Base-by-base conservation (phyloP, 441 rosid species). In the Arabidopsis lyrata region DNA sequence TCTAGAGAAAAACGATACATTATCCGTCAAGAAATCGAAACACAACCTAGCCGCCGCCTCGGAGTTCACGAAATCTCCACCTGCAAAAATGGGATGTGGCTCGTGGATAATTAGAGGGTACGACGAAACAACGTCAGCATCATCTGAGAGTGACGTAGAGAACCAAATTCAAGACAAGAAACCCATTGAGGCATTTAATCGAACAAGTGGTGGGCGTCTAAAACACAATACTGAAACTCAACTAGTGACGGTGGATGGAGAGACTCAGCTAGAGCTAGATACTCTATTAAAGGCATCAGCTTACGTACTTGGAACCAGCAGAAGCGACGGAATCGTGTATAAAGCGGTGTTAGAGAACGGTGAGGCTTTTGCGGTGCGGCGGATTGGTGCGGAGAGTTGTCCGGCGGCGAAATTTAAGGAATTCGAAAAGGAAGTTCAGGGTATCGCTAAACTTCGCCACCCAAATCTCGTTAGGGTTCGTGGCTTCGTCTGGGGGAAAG, bases 401-500 rank as follows among this genome's bases (percentile, higher is more conserved):
- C 22, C 50, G 1, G 73, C 73, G 5, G 83, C 73, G 63, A 82
- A 76, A 52, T 59, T 87, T 2, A 90, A 81, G 72, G 97, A 85
- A 12, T 92, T 95, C 39, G 96, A 90, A 76, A 79, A 53, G 56
- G 89, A 86, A 52, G 88, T 90, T 67, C 83, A 79, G 54, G 20
- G 42, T 0, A 79, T 90, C 7, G 88, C 91, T 4, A 95, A 81
- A 68, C 35, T 95, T 49, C 81, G 77, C 69, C 99, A 95, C 71
- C 91, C 87, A 1, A 90, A 95, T 81, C 61, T 95, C 78, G 94
- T 90, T 7, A 77, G 72, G 45, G 67, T 88, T 78, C 78, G 88
- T n/a, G 99, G 97, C 31, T 95, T 92, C 65, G 87, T 83, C 52
- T 89, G 95, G 97, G 97, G 87, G 12, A 77, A 76, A 0, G 85